Percentiles rank a stretch among this genome's conserved stretches.
Conservation (phyloP, 2,329 filamentous ascomycete genomes). For the Colletotrichum acutatum region DNA sequence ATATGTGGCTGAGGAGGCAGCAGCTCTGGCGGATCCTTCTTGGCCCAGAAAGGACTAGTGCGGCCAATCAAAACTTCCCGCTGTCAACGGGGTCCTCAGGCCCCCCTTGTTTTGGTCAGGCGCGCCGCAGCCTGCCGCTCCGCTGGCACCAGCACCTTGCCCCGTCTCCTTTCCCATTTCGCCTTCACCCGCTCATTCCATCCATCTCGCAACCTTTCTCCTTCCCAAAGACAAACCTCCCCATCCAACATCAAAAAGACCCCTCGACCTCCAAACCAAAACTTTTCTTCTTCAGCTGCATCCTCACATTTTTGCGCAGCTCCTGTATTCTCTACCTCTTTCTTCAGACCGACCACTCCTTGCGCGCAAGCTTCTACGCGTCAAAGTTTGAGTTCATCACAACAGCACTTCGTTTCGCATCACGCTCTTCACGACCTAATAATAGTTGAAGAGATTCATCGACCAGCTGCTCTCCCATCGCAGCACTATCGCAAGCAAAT, state of each 20-base stretch:
- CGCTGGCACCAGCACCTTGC: constrained; percentile 12
- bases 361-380: constrained; percentile 24
- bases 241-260: not conserved
- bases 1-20: constrained; percentile 21
- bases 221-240: constrained; percentile 15
- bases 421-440: constrained; percentile 12
- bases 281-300: constrained; percentile 12
- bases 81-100: not conserved
- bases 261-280: constrained; percentile 4
- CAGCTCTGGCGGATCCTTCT: constrained; percentile 19
- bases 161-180: constrained; percentile 33
- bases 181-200: constrained; percentile 7
- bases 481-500: constrained; percentile 2
- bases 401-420: constrained; percentile 8
- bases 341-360: constrained; percentile 13
- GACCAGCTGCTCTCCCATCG: constrained; percentile 16
- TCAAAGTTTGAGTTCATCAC: constrained; percentile 16
- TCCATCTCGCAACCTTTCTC: constrained; percentile 19
- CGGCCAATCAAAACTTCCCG: not conserved
- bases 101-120: constrained; percentile 34
- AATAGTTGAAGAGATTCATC: constrained; percentile 4
- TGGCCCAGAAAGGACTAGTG: constrained; percentile 5
- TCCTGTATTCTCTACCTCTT: constrained; percentile 15
- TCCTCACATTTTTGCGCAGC: constrained; percentile 7
- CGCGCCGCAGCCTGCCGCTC: constrained; percentile 26